phyloP scores from a whole-genome alignment of 495 filamentous ascomycete species.

The Xylaria bambusicola region DNA sequence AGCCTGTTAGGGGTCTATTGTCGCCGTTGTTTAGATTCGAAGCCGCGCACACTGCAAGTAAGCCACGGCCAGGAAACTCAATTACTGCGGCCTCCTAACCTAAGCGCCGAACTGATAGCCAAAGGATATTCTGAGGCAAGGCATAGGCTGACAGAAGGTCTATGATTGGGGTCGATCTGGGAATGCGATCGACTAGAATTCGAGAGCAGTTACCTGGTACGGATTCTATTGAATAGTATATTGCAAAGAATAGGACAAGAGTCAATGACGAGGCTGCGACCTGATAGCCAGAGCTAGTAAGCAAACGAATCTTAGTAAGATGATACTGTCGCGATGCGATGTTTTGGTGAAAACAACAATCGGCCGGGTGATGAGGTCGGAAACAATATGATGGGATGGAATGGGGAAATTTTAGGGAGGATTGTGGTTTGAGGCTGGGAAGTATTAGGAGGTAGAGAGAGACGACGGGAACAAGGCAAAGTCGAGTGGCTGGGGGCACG shows the following conservation, averaged over 20 bases:
- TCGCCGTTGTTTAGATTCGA: background rate
- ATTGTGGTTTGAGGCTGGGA: slow-evolving; percentile 14
- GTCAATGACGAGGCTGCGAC: background rate
- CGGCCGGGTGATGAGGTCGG: slow-evolving; percentile 13
- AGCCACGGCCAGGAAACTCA: background rate
- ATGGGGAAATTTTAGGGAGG: slow-evolving; percentile 16
- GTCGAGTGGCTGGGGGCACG: slow-evolving; percentile 22
- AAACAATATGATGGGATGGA: slow-evolving; percentile 8
- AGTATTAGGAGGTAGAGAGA: background rate
- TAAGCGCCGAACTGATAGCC: background rate
- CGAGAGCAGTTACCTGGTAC: slow-evolving; percentile 2
- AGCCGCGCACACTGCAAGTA: background rate
- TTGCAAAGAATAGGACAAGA: slow-evolving; percentile 7
- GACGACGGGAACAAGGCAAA: slow-evolving; percentile 17
- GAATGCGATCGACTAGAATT: background rate
- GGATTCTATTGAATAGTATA: slow-evolving; percentile 19
- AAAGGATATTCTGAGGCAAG: background rate
- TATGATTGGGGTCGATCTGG: slow-evolving; percentile 4
- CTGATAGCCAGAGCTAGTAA: background rate
- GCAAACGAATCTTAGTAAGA: background rate
- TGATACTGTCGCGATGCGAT: slow-evolving; percentile 6
- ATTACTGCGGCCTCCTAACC: background rate
- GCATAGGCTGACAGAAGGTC: slow-evolving; percentile 5
- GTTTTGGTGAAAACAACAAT: slow-evolving; percentile 13
- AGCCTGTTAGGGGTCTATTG: background rate